These are phyloP conservation scores for Vanrija humicola DNA, from an alignment of 1,284 basidiomycete species.

Conservation along the genomic window DNA sequence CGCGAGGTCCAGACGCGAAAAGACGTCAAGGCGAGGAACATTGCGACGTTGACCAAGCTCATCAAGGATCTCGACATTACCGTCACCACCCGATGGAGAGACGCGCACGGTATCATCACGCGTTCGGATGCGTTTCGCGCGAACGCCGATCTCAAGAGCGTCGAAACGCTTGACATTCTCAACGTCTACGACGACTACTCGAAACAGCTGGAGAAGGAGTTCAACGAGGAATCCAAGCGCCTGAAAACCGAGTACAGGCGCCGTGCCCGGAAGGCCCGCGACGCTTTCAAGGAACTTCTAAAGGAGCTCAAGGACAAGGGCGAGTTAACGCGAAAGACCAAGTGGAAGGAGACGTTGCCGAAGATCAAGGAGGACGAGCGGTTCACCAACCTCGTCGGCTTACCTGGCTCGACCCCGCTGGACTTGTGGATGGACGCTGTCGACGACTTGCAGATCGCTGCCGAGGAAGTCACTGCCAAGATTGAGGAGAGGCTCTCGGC, in stretches of 20 bases:
- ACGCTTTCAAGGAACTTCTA: conserved; percentile 78
- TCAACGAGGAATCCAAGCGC: conserved; percentile 74
- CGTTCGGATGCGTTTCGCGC: conserved; percentile 71
- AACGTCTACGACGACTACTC: conserved; percentile 89
- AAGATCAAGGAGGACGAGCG: conserved; percentile 69
- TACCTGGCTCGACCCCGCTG: conserved; percentile 86
- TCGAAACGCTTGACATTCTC: conserved; percentile 84
- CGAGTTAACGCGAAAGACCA: conserved; percentile 71
- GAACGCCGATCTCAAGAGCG: conserved; percentile 68
- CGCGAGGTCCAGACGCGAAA: conserved; percentile 69
- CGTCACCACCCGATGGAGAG: conserved; percentile 81
- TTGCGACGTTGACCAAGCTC: conserved; percentile 69
- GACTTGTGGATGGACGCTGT: conserved; percentile 95
- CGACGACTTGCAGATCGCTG: conserved; percentile 76
- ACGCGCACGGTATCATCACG: conserved; percentile 68
- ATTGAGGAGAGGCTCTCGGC: conserved; percentile 52
- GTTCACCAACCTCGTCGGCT: conserved; percentile 81
- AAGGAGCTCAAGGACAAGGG: conserved; percentile 63
- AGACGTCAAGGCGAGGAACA: conserved; percentile 66
- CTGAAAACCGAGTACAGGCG: conserved; percentile 75
- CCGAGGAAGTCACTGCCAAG: conserved; percentile 67
- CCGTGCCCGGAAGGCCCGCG: conserved; percentile 77
- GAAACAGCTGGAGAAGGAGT: conserved; percentile 77
- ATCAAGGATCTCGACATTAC: conserved; percentile 80
- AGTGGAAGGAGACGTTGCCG: conserved; percentile 87